phyloP scores from a whole-genome alignment of 2,329 filamentous ascomycete species.

The Colletotrichum liriopes region DNA sequence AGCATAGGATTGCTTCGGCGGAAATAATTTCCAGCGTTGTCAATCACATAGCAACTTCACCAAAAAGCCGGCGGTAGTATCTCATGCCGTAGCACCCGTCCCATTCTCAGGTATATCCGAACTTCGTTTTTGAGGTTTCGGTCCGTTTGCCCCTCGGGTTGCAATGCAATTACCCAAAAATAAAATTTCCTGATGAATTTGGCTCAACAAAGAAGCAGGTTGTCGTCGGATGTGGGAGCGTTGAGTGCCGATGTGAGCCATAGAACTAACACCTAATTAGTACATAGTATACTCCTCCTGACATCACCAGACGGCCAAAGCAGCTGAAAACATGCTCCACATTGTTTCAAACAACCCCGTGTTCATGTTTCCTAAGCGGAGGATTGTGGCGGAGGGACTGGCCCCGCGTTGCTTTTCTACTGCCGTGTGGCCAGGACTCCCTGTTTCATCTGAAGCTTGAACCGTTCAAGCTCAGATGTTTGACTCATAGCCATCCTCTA shows the following conservation, averaged over 20 bases:
- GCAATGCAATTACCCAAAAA: neutral
- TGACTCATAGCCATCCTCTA: slow-evolving; percentile 4
- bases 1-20: too few species aligned
- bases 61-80: too few species aligned
- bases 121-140: too few species aligned
- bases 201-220: slow-evolving; percentile 12
- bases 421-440: neutral
- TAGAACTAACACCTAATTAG: neutral
- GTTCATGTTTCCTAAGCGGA: slow-evolving; percentile 8
- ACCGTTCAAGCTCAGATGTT: slow-evolving; percentile 5
- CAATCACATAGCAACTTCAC: too few species aligned
- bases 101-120: too few species aligned
- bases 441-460: slow-evolving; percentile 39
- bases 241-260: neutral
- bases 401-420: neutral
- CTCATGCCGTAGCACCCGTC: too few species aligned
- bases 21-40: too few species aligned
- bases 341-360: slow-evolving; percentile 12
- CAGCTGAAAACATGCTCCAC: slow-evolving; percentile 24
- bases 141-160: too few species aligned
- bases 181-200: neutral
- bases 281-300: neutral
- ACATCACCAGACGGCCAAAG: neutral
- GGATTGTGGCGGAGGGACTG: neutral
- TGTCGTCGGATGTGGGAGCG: neutral